Evolutionary conservation across 345 rosid species (phyloP).

Genomic region (Orychophragmus violaceus): DNA sequence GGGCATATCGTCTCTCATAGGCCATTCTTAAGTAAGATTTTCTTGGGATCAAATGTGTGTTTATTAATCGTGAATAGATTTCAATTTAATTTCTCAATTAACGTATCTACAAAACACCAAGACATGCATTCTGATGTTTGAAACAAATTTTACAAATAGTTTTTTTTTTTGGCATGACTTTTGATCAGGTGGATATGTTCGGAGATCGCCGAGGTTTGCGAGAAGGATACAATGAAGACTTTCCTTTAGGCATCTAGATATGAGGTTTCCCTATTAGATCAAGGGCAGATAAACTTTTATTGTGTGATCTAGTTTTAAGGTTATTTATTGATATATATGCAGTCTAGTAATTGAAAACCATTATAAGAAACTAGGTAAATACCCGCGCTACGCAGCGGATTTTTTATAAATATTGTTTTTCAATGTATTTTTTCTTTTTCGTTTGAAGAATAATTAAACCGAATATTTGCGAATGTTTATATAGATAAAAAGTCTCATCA

Average conservation of each 20-base stretch:
- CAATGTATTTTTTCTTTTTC: too few relatives aligned
- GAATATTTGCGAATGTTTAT: too few relatives aligned
- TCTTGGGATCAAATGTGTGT: not conserved
- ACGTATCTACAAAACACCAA: not conserved
- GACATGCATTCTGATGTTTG: not conserved
- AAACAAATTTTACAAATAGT: not conserved
- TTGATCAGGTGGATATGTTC: constrained; percentile 30
- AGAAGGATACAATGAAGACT: constrained; percentile 33
- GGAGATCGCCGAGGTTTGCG: constrained; percentile 32
- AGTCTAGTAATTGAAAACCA: not conserved
- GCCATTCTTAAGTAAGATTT: constrained; percentile 38
- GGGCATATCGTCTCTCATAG: constrained; percentile 32
- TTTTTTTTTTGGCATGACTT: not conserved
- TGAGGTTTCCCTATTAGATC: not conserved
- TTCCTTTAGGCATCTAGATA: constrained; percentile 5
- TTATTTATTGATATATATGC: constrained; percentile 9
- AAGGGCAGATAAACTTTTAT: not conserved
- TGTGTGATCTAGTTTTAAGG: not conserved
- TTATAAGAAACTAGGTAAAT: not conserved
- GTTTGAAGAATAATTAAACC: too few relatives aligned
- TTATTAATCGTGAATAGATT: not conserved
- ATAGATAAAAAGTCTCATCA: too few relatives aligned
- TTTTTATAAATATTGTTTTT: too few relatives aligned
- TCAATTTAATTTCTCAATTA: not conserved
- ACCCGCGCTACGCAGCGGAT: too few relatives aligned